phyloP scores from a whole-genome alignment of 257 asterid species.

The Petunia secreta region DNA sequence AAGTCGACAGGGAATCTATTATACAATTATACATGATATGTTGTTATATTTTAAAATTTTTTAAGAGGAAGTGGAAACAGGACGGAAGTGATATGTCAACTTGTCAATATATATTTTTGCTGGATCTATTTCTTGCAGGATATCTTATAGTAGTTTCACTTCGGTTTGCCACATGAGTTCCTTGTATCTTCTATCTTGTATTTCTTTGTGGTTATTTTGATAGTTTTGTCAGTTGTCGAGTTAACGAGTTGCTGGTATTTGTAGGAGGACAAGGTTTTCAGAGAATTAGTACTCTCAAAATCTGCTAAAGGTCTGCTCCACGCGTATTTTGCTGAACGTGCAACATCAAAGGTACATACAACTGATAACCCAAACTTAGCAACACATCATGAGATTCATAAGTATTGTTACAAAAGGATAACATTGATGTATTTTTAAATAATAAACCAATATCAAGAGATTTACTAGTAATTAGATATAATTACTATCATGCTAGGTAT shows the following conservation, averaged over 20 bases:
- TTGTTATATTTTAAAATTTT: background rate
- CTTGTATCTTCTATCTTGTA: background rate
- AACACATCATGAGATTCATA: no score
- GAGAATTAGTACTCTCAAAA: slow-evolving; percentile 57
- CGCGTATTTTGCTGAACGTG: slow-evolving; percentile 56
- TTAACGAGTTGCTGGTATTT: background rate
- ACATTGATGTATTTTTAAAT: no score
- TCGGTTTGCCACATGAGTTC: background rate
- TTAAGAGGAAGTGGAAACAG: background rate
- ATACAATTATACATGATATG: background rate
- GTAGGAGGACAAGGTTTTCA: slow-evolving; percentile 58
- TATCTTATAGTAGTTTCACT: background rate
- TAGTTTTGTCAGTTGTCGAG: background rate
- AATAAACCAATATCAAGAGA: no score
- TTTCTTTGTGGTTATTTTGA: background rate
- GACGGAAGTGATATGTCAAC: background rate
- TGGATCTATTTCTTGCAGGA: background rate
- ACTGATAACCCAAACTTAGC: no score
- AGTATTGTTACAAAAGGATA: no score
- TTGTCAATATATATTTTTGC: background rate
- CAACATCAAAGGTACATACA: slow-evolving; percentile 44
- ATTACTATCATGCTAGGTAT: no score
- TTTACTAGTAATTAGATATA: no score
- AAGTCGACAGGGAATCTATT: background rate
- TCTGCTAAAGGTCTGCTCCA: slow-evolving; percentile 59